These are phyloP conservation scores for Penicillium steckii DNA, from an alignment of 495 filamentous ascomycete genomes.

Conservation along the genomic window DNA sequence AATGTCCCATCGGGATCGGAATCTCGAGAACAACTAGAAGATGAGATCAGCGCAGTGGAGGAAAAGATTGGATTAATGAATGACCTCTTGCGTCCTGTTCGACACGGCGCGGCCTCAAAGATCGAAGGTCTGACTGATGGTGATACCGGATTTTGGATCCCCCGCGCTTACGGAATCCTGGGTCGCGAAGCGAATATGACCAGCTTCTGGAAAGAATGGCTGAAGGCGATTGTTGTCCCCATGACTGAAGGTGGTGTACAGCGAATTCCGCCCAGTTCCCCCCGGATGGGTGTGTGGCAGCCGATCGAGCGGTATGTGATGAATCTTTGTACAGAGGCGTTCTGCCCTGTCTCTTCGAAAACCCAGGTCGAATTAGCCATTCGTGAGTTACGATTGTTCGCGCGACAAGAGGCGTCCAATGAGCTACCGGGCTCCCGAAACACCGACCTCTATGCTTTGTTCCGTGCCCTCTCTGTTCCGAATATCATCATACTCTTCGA, in stretches of 20 bases:
- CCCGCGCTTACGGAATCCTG: slow-evolving; percentile 88
- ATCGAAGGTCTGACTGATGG: slow-evolving; percentile 96
- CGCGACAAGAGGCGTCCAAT: slow-evolving; percentile 88
- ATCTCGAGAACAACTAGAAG: slow-evolving; percentile 80
- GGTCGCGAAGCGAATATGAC: slow-evolving; percentile 82
- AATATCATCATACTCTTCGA: slow-evolving; percentile 93
- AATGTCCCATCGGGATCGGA: slow-evolving; percentile 74
- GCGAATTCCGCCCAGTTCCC: slow-evolving; percentile 82
- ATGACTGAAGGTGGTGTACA: slow-evolving; percentile 88
- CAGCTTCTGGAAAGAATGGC: slow-evolving; percentile 98
- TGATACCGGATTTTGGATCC: slow-evolving; percentile 96
- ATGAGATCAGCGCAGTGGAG: slow-evolving; percentile 92
- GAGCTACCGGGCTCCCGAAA: slow-evolving; percentile 90
- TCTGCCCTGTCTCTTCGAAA: slow-evolving; percentile 85
- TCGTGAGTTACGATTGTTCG: slow-evolving; percentile 86
- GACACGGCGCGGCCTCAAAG: slow-evolving; percentile 92
- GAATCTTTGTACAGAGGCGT: slow-evolving; percentile 94
- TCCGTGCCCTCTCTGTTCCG: slow-evolving; percentile 80
- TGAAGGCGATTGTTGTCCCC: slow-evolving; percentile 85
- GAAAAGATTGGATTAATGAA: slow-evolving; percentile 98
- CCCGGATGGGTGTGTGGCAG: slow-evolving; percentile 93
- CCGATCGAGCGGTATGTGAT: slow-evolving; percentile 95
- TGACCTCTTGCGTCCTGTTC: slow-evolving; percentile 86
- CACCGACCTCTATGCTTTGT: slow-evolving; percentile 90
- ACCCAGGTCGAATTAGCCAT: slow-evolving; percentile 94